Conservation (phyloP, 345 rosid genomes). For the Erucastrum elatum region DNA sequence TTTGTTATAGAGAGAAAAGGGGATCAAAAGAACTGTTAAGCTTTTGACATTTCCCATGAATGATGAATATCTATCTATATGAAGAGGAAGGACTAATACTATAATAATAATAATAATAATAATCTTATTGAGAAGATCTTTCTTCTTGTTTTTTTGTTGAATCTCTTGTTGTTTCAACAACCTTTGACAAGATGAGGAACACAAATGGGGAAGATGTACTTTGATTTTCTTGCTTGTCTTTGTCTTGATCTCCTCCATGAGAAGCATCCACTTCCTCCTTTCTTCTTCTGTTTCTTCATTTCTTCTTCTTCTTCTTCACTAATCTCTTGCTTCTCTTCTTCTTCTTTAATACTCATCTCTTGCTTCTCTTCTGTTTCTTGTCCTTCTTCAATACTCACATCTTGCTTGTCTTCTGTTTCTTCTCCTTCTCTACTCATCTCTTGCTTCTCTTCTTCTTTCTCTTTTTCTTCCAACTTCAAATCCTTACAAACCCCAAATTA, state of each 20-base stretch:
- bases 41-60: constrained; percentile 32
- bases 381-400: constrained; percentile 5
- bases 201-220: constrained; percentile 44
- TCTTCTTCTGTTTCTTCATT: constrained; percentile 24
- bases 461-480: constrained; percentile 41
- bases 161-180: constrained; percentile 28
- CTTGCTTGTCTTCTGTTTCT: constrained; percentile 18
- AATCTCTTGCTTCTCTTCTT: constrained; percentile 7
- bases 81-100: constrained; percentile 14
- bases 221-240: constrained; percentile 47
- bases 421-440: constrained; percentile 10
- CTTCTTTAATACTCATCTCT: constrained; percentile 13
- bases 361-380: constrained; percentile 10
- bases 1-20: constrained; percentile 29
- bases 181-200: constrained; percentile 44
- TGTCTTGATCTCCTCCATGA: constrained; percentile 66
- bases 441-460: constrained; percentile 21
- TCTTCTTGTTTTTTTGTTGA: constrained; percentile 7
- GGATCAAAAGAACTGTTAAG: constrained; percentile 21
- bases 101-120: constrained; percentile 7
- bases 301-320: constrained; percentile 15
- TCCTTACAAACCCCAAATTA: constrained; percentile 30
- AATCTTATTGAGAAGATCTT: constrained; percentile 6
- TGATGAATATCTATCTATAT: constrained; percentile 14
- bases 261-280: constrained; percentile 60